Evolutionary conservation across 306 rosid genomes (phyloP), one percentile per base, ranked within the genome.

Genomic region (Pachyrhizus erosus): DNA sequence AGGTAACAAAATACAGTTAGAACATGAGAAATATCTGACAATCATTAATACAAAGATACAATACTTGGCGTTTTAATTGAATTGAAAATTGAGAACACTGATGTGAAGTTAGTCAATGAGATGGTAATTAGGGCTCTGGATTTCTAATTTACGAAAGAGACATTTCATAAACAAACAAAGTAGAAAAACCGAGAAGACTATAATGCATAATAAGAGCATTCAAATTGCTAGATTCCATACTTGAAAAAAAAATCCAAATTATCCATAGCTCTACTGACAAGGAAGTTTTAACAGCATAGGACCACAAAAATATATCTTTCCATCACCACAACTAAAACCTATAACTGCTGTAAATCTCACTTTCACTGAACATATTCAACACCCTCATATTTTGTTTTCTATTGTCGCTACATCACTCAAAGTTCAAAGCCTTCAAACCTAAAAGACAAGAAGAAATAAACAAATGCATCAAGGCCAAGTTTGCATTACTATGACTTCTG

Each of bases 21-120:
- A 82, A 81, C 92, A 89, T 90, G 89, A 88, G 94, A 94, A 94
- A 91, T 89, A 88, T 91, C 98, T 92, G 92, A 88, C 72, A 91
- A 76, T 82, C 85, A 90, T 91, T 85, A 92, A 85, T 84, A 81
- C 84, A 78, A 17, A 82, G 86, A 71, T 39, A 88, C 77, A 84
- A 84, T 84, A 58, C 77, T 83, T 70, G 87, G 78, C 85, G 75
- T 71, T 77, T 80, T 70, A 48, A 77, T 76, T 66, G 26, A 40
- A 54, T 70, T 23, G 70, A 48, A 45, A 71, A 78, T 37, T 10
- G 60, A 40, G 73, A 80, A 80, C 72, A 62, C 27, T 46, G 72
- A 86, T 82, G 82, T 66, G 73, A 57, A 61, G 61, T 84, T 73
- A 83, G 84, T 70, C 83, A 76, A 82, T 87, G 72, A 67, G 85